Evolutionary conservation across 768 basidiomycete genomes (phyloP), one percentile per base, ranked within the genome.

Genomic region (Dictyophora rubrovolvata): DNA sequence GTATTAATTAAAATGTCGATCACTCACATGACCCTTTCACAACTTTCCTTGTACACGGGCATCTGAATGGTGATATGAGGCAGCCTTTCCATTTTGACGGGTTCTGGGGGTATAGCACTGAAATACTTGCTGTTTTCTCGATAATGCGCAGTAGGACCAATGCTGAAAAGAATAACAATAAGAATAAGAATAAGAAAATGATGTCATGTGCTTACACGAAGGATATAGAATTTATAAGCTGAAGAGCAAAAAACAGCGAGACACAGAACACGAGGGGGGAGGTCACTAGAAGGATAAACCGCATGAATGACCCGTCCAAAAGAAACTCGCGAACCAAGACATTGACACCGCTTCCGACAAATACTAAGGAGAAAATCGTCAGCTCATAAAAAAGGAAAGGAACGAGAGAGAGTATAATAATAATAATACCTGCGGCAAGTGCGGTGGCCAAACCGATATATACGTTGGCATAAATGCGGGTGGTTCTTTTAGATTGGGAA

Each of bases 281-380:
- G 52, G 75, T 63, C 18, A 69, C 68, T 51, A 74, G 65, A 49
- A 84, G 72, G 22, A 72, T 75, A 67, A 78, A 80, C 62, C 69
- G 70, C 54, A 65, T 67, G 64, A 67, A 72, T 46, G 66, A 63
- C 61, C 75, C 72, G 69, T 83, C 83, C 53, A 82, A 74, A 59
- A 73, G 58, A 62, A 72, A 80, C 65, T 83, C 80, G 20, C 72
- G 67, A 9, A 93, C 61, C 37, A 93, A 67, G 4, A 77, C 80
- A 62, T 80, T 82, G 65, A 86, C 49, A 51, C 82, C 83, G 64
- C 81, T 84, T 0, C 83, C 82, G 12, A 86, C 75, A 65, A 87
- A 87, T 36, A 84, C 81, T 64, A 78, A 7, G 5, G 70, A 28
- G 47, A 4, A 75, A 22, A 34, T 48, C n/a, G 14, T 22, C 16